phyloP scores from a whole-genome alignment of 2,329 filamentous ascomycete species.

The Sclerotinia nivalis region DNA sequence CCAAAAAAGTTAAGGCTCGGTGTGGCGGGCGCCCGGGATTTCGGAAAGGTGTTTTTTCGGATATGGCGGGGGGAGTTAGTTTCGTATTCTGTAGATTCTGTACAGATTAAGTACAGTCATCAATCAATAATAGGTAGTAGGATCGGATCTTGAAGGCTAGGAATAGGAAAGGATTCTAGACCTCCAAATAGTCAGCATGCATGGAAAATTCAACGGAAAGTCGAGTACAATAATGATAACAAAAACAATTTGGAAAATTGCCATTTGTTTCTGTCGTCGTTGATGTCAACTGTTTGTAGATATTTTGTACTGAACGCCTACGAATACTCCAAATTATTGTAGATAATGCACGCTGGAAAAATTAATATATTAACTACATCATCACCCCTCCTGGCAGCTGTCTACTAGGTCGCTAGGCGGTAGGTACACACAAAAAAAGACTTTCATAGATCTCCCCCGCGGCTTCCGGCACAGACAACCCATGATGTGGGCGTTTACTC shows the following conservation, averaged over 20 bases:
- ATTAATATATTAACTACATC: not conserved
- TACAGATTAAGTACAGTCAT: not conserved
- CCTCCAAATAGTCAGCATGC: not conserved
- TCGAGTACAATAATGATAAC: not conserved
- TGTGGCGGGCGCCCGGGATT: not conserved
- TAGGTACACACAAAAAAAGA: not conserved
- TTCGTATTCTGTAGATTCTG: not conserved
- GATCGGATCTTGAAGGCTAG: not conserved
- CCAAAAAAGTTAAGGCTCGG: not conserved
- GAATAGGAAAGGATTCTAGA: not conserved
- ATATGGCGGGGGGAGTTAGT: slow-evolving; percentile 1
- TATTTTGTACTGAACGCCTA: not conserved
- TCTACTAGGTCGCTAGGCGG: not conserved
- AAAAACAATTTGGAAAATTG: not conserved
- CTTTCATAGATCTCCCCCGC: slow-evolving; percentile 11
- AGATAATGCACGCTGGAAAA: not conserved
- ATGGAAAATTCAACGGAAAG: not conserved
- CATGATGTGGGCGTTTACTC: not conserved
- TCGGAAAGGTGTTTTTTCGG: slow-evolving; percentile 1
- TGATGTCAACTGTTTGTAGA: not conserved
- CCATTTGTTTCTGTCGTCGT: not conserved
- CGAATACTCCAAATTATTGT: no score
- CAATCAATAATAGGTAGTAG: not conserved
- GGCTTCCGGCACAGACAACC: slow-evolving; percentile 6
- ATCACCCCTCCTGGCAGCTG: not conserved